Base-by-base conservation (phyloP, 257 asterid species). In the Cruciata laevipes region DNA sequence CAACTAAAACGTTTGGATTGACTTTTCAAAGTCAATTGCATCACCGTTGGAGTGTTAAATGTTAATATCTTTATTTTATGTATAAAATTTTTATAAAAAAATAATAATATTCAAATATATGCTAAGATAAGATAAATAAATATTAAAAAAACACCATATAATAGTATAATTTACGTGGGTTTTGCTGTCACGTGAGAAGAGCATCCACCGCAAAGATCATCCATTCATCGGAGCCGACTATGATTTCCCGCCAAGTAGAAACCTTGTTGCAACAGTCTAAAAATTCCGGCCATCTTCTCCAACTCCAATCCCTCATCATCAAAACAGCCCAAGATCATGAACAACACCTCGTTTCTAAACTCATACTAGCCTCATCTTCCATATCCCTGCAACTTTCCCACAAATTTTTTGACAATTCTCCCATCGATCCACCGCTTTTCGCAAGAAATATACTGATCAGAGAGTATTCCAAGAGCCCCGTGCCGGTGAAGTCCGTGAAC, bases 401-500 rank as follows among this genome's bases (percentile, higher is more conserved):
- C 17, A 70, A 27, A 9, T 64, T 80, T 61, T 85, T 87, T 37
- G 75, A 85, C 25, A 11, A 65, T 37, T 74, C 92, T 2, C 82
- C 81, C 2, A 70, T 79, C 58, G 66, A 61, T 20, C 93, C 87
- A 4, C 84, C 87, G 3, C 76, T 82, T 33, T 89, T 87, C 52
- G 82, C 96, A 5, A 72, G 86, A 85, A 89, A 89, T 75, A 74
- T 85, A 32, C 52, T 87, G 17, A 83, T 87, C 74, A 79, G 52
- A 75, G 85, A 77, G 7, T 87, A 87, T 76, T 78, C 93, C 32
- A 85, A 77, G 73, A 76, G 69, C 75, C 74, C 84, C 32, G 69
- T 69, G 5, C 82, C 89, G 6, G 2, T 53, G 4, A 81, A 89
- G 71, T 69, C 90, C 1, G 42, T 87, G 38, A 83, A 53, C 18